A percentile compares a stretch with the other conserved stretches of the same genome.
Evolutionary conservation across 495 filamentous ascomycete genomes (phyloP).

Genomic region (Lasiosphaeria ovina): DNA sequence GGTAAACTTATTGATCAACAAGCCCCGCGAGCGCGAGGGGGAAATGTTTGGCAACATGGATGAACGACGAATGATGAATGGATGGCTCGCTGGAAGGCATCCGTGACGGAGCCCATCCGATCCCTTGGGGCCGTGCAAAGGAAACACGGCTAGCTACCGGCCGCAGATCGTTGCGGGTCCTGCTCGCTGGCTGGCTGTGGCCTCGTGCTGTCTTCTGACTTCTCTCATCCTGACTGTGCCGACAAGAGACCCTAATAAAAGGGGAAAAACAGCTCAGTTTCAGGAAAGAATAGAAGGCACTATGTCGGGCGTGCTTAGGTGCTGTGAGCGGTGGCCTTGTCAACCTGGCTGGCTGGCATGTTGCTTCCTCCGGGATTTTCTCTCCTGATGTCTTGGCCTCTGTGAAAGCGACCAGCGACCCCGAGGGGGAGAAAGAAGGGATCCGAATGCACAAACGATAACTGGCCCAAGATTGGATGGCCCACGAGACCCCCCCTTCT

Average conservation of each 20-base stretch:
- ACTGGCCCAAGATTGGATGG: slow-evolving; percentile 37
- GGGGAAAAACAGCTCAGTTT: not conserved
- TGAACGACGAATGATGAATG: too few relatives aligned
- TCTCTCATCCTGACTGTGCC: not conserved
- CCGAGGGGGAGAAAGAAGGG: slow-evolving; percentile 6
- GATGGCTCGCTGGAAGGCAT: too few relatives aligned
- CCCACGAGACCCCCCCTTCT: slow-evolving; percentile 45
- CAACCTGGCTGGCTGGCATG: not conserved
- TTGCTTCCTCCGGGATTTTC: not conserved
- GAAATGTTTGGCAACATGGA: not conserved
- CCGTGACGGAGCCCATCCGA: too few relatives aligned
- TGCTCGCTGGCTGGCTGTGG: slow-evolving; percentile 12
- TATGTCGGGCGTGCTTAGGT: too few relatives aligned
- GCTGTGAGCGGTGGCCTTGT: not conserved
- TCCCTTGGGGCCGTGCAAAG: too few relatives aligned
- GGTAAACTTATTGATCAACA: too few relatives aligned
- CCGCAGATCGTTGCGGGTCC: slow-evolving; percentile 15
- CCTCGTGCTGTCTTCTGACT: not conserved
- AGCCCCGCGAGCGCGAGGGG: not conserved
- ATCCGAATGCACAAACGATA: not conserved
- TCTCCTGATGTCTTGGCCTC: too few relatives aligned
- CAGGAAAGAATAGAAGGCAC: slow-evolving; percentile 14
- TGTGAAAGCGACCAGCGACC: not conserved
- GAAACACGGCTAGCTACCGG: not conserved
- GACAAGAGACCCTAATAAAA: not conserved